A percentile compares a stretch with the other conserved stretches of the same genome.
Evolutionary conservation across 108 stramenopile genomes (phyloP).

Genomic region (Nitzschia sp.): DNA sequence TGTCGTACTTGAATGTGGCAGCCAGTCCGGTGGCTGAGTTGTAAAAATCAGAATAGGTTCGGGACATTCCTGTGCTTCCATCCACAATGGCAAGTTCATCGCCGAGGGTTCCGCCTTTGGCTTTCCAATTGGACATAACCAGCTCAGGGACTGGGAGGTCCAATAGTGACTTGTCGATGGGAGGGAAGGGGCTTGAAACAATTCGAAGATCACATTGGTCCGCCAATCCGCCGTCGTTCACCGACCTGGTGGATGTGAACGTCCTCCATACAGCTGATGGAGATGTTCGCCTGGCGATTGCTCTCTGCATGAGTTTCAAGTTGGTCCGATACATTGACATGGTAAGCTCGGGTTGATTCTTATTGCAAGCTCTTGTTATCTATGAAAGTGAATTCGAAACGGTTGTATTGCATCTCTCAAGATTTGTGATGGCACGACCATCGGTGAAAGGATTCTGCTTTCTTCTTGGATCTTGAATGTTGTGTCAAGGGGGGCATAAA

Average conservation of each 20-base stretch:
- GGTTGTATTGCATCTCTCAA: too few relatives aligned
- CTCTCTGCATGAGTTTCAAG: too few relatives aligned
- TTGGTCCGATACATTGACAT: too few relatives aligned
- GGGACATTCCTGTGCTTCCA: constrained; percentile 64
- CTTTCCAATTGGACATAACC: constrained; percentile 32
- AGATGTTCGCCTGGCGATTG: too few relatives aligned
- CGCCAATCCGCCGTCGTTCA: constrained; percentile 27
- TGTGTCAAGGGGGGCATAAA: too few relatives aligned
- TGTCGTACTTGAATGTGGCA: constrained; percentile 48
- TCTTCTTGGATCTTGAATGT: too few relatives aligned
- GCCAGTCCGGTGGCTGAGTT: constrained; percentile 48
- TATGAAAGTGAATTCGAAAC: too few relatives aligned
- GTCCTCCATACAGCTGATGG: too few relatives aligned
- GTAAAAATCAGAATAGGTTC: constrained; percentile 68
- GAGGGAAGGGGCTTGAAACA: constrained; percentile 59
- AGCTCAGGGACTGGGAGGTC: constrained; percentile 59
- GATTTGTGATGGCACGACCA: too few relatives aligned
- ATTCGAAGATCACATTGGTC: constrained; percentile 31
- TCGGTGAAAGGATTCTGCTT: too few relatives aligned
- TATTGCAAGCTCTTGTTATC: too few relatives aligned
- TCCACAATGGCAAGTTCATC: constrained; percentile 70
- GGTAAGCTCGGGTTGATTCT: too few relatives aligned
- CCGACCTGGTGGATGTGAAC: constrained; percentile 14
- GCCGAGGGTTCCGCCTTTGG: constrained; percentile 19
- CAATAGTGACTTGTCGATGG: constrained; percentile 37